These are phyloP conservation scores for Boeremia lycopersici DNA, from an alignment of 2,329 filamentous ascomycete genomes.

Conservation along the genomic window DNA sequence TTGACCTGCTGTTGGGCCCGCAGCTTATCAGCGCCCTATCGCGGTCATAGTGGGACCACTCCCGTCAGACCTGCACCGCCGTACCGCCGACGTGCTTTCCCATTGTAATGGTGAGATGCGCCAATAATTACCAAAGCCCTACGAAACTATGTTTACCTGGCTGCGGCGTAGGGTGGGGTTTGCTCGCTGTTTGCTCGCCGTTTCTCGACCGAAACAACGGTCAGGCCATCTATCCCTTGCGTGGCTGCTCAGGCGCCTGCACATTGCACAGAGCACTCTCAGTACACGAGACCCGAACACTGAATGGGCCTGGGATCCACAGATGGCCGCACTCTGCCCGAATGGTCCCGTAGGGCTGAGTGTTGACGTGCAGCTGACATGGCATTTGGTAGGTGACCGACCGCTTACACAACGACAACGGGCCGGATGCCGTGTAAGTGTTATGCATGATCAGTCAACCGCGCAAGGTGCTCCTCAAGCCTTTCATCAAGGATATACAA, in stretches of 20 bases:
- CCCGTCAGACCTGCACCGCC: constrained; percentile 8
- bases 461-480: background rate
- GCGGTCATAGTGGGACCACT: background rate
- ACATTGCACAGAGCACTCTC: background rate
- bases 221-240: background rate
- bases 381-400: background rate
- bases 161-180: background rate
- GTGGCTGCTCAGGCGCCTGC: background rate
- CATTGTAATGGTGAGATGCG: constrained; percentile 24
- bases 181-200: background rate
- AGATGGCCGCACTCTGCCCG: no score
- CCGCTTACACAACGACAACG: constrained; percentile 1
- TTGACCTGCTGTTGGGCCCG: constrained; percentile 5
- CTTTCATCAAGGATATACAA: background rate
- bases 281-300: background rate
- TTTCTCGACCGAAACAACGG: background rate
- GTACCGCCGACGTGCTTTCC: constrained; percentile 15
- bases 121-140: constrained; percentile 12
- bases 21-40: constrained; percentile 11
- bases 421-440: constrained; percentile 11
- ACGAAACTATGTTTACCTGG: constrained; percentile 1
- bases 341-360: background rate
- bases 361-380: constrained; percentile 1
- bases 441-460: constrained; percentile 1
- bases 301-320: background rate